Base-by-base conservation (phyloP, 306 rosid genomes). In the Casuarina glauca region DNA sequence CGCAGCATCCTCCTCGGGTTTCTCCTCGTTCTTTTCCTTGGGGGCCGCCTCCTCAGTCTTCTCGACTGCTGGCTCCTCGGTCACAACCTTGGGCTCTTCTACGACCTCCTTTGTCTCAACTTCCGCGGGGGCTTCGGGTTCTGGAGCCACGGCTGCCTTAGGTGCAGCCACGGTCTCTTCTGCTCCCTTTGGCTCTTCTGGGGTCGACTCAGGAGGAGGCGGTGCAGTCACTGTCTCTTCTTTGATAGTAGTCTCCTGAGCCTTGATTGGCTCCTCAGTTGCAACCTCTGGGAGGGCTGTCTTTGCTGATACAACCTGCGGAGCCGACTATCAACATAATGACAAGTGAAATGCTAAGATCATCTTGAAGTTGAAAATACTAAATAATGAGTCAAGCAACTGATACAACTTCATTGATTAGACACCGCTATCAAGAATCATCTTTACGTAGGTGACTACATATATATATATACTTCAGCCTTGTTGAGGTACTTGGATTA, bases 301-400 rank as follows among this genome's bases (percentile, higher is more conserved):
- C 73, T 80, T 76, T 81, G 88, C 90, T 70, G 89, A 67, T 80
- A 76, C 90, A 85, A 91, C 89, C 98, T 91, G 64, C 81, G 55
- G 15, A 35, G 48, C 5, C 15, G 68, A 48, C 66, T 51, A 32
- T 64, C 74, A 16, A n/a, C 4, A 3, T 1, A 15, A 70, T 35
- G 6, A 72, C n/a, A 4, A 48, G 8, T 35, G 44, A 61, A 32
- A 35, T 35, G 9, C 19, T 35, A 17, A 35, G 35, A 17, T 55
- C 26, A 54, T 57, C 36, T 16, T 19, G 38, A n/a, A 66, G 45
- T 4, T 66, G 15, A 38, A 63, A 36, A 7, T 20, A 60, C 32
- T 9, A 10, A 13, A 61, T 32, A 12, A 36, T 12, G 17, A 62
- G 16, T 5, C 20, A 38, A 36, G 5, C 7, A 4, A 20, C 10